Evolutionary conservation across 2,329 filamentous ascomycete genomes (phyloP).

Genomic region (Colletotrichum abscissum): DNA sequence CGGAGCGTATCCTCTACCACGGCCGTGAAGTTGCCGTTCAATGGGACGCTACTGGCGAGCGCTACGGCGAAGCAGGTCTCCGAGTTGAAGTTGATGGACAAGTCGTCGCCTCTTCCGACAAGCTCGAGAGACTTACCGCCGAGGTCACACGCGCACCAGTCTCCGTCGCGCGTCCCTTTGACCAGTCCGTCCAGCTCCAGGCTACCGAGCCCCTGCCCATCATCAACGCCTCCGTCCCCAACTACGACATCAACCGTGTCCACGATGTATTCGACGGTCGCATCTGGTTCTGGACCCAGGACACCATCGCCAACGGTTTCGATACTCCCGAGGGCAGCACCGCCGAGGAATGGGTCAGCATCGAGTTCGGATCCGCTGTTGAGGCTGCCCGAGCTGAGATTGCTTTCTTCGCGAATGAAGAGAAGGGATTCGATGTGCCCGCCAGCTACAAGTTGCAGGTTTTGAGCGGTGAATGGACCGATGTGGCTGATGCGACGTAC

Average conservation of each 20-base stretch:
- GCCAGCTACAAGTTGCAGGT: conserved; percentile 12
- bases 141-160: neutral
- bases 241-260: conserved; percentile 9
- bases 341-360: conserved; percentile 16
- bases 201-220: neutral
- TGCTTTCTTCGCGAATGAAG: conserved; percentile 20
- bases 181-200: conserved; percentile 10
- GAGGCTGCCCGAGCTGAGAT: conserved; percentile 1
- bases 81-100: conserved; percentile 50
- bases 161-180: conserved; percentile 5
- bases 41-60: conserved; percentile 51
- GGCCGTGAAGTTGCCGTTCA: conserved; percentile 53
- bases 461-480: conserved; percentile 10
- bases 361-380: conserved; percentile 5
- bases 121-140: conserved; percentile 14
- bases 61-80: conserved; percentile 50
- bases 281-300: conserved; percentile 23
- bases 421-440: conserved; percentile 13
- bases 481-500: conserved; percentile 1
- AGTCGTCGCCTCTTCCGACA: conserved; percentile 20
- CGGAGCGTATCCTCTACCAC: conserved; percentile 56
- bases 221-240: conserved; percentile 13
- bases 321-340: conserved; percentile 9
- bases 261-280: conserved; percentile 23
- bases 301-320: conserved; percentile 13